Conservation (phyloP, 2,329 filamentous ascomycete genomes). For the Plectosphaerella cucumerina region DNA sequence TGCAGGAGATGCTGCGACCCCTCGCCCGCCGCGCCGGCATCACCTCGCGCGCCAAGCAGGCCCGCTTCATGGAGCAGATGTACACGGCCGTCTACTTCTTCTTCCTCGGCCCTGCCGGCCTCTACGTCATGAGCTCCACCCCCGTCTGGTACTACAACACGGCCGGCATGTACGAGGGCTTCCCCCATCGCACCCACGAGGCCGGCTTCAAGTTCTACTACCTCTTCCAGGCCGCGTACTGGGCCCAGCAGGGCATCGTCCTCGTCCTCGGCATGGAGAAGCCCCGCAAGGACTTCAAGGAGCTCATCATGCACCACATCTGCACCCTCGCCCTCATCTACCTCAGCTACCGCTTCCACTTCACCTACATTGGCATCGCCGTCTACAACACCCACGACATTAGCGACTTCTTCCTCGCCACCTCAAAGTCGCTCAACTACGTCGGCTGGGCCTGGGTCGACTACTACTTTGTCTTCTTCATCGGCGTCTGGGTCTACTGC, state of each 20-base stretch:
- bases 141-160: constrained; percentile 97
- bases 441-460: constrained; percentile 73
- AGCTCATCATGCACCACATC: constrained; percentile 87
- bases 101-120: constrained; percentile 73
- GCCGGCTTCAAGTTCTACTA: constrained; percentile 92
- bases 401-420: constrained; percentile 91
- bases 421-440: constrained; percentile 90
- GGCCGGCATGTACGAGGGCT: constrained; percentile 81
- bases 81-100: constrained; percentile 92
- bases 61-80: constrained; percentile 92
- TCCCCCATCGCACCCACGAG: constrained; percentile 78
- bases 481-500: constrained; percentile 81
- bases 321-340: constrained; percentile 81
- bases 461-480: constrained; percentile 82
- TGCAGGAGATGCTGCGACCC: constrained; percentile 83
- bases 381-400: constrained; percentile 96
- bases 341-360: constrained; percentile 91
- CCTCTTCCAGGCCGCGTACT: constrained; percentile 89
- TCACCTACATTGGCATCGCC: constrained; percentile 88
- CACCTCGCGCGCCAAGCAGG: constrained; percentile 69
- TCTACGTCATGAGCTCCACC: constrained; percentile 89
- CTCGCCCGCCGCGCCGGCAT: constrained; percentile 69
- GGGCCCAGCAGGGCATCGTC: constrained; percentile 91
- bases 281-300: constrained; percentile 90
- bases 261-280: constrained; percentile 84